A percentile compares a stretch with the other conserved stretches of the same genome.
These are phyloP conservation scores for Dryadomyces quercivorus DNA, from an alignment of 2,329 filamentous ascomycete genomes.

Conservation along the genomic window DNA sequence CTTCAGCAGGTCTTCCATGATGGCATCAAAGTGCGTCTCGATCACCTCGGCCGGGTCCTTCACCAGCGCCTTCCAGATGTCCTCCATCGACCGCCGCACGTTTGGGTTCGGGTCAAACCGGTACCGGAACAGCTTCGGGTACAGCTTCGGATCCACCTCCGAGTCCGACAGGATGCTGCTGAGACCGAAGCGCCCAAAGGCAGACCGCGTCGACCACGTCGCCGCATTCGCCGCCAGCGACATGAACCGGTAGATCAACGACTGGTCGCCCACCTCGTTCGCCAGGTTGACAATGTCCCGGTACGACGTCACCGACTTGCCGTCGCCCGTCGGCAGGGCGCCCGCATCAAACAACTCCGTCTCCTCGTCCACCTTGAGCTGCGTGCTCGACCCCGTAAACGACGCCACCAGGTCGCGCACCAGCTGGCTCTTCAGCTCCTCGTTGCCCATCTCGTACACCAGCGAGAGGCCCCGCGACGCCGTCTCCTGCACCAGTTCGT, in stretches of 20 bases:
- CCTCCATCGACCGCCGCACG: slow-evolving; percentile 90
- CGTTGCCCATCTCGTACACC: slow-evolving; percentile 86
- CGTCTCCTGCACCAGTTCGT: slow-evolving; percentile 92
- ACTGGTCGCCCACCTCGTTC: slow-evolving; percentile 92
- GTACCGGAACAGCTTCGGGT: slow-evolving; percentile 89
- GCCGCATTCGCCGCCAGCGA: slow-evolving; percentile 89
- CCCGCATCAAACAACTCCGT: slow-evolving; percentile 92
- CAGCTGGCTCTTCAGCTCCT: slow-evolving; percentile 65
- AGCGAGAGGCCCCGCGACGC: slow-evolving; percentile 83
- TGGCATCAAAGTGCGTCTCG: slow-evolving; percentile 72
- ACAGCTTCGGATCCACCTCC: slow-evolving; percentile 80
- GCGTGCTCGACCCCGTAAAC: slow-evolving; percentile 66
- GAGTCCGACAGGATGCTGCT: slow-evolving; percentile 87
- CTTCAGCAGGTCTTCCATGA: slow-evolving; percentile 75
- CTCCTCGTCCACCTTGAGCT: slow-evolving; percentile 75
- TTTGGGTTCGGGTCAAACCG: slow-evolving; percentile 90
- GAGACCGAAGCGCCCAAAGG: slow-evolving; percentile 86
- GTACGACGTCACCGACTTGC: slow-evolving; percentile 84
- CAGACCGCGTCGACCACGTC: slow-evolving; percentile 93
- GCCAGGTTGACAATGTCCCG: slow-evolving; percentile 93
- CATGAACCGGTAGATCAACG: slow-evolving; percentile 98
- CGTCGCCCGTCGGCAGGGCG: slow-evolving; percentile 78
- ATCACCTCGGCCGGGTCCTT: slow-evolving; percentile 72
- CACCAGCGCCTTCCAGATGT: slow-evolving; percentile 94
- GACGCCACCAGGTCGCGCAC: slow-evolving; percentile 79